Base-by-base conservation (phyloP, 768 basidiomycete genomes). In the Mycena latifolia region DNA sequence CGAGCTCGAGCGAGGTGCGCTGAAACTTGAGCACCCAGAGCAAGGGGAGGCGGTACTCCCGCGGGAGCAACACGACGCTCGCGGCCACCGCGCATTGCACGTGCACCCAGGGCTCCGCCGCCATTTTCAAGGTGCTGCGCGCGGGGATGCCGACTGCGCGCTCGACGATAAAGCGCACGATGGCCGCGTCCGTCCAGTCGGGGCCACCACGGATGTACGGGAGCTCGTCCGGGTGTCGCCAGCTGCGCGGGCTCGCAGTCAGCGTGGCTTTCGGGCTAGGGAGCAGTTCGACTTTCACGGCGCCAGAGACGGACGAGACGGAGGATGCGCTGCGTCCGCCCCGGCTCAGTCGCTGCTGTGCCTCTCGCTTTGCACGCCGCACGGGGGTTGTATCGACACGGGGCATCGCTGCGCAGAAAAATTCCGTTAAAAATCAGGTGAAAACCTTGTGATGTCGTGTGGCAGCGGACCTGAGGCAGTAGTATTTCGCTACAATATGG, bases 171-270 rank as follows among this genome's bases (percentile, higher is more conserved):
- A 60, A 60, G 24, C 28, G 53, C n/a, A 55, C 28, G 17, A 66
- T 51, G n/a, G 63, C 17, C n/a, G 31, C 22, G 35, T 65, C 57
- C 35, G 47, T 10, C 64, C 64, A 65, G 0, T 5, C 29, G 4
- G 27, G 9, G 2, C 41, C 33, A 11, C 27, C 24, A 2, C 29
- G 39, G 51, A 65, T 65, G 52, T 55, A 65, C 18, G 14, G 20
- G 7, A 65, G 57, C 46, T 65, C 64, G 57, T 53, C 64, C 20
- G 58, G 59, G 27, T 66, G 58, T 1, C 58, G 52, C 65, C 65
- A 66, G 5, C 17, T 47, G 8, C 11, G 15, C 3, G 33, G 52
- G 11, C 14, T 35, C 0, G 29, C 20, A 2, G 22, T 9, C 17
- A 12, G 33, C 24, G 2, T 33, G 24, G 18, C 20, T 8, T 17